Percentiles rank a stretch among this genome's conserved stretches.
phyloP scores from a whole-genome alignment of 768 basidiomycete species.

The Boletus vinaceobasis region DNA sequence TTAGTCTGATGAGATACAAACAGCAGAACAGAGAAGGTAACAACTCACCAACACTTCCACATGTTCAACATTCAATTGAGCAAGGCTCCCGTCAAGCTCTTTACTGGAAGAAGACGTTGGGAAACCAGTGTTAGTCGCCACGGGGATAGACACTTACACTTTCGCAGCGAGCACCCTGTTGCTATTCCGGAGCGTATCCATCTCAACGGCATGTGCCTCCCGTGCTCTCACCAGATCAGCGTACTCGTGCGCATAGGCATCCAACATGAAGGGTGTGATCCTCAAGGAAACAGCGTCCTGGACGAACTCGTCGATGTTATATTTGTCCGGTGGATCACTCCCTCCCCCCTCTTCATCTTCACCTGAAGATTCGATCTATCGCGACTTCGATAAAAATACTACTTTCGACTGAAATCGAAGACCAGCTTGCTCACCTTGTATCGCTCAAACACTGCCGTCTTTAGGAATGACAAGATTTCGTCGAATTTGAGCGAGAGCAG shows the following conservation, averaged over 20 bases:
- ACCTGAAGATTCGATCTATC: constrained; percentile 28
- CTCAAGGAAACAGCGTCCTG: constrained; percentile 79
- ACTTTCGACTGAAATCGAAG: not conserved
- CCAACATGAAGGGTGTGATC: constrained; percentile 96
- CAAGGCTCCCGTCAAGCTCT: constrained; percentile 70
- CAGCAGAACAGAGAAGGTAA: not conserved
- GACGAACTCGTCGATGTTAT: constrained; percentile 80
- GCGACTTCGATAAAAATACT: not conserved
- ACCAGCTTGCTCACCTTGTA: constrained; percentile 53
- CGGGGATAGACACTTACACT: constrained; percentile 55
- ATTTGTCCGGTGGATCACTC: constrained; percentile 32
- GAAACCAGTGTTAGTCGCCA: not conserved
- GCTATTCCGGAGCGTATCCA: constrained; percentile 76
- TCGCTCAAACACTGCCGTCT: constrained; percentile 73
- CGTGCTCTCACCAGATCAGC: constrained; percentile 72
- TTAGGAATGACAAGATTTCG: constrained; percentile 81
- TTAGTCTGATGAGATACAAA: constrained; percentile 25
- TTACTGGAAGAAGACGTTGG: constrained; percentile 48
- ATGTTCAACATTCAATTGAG: constrained; percentile 80
- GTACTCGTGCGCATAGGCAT: constrained; percentile 85
- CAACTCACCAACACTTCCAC: constrained; percentile 63
- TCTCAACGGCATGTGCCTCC: constrained; percentile 79
- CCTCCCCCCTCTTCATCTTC: constrained; percentile 28
- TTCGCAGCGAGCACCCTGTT: constrained; percentile 75
- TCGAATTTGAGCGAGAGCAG: constrained; percentile 86